Conservation (phyloP, 768 basidiomycete genomes). For the Albatrellus ellisii region DNA sequence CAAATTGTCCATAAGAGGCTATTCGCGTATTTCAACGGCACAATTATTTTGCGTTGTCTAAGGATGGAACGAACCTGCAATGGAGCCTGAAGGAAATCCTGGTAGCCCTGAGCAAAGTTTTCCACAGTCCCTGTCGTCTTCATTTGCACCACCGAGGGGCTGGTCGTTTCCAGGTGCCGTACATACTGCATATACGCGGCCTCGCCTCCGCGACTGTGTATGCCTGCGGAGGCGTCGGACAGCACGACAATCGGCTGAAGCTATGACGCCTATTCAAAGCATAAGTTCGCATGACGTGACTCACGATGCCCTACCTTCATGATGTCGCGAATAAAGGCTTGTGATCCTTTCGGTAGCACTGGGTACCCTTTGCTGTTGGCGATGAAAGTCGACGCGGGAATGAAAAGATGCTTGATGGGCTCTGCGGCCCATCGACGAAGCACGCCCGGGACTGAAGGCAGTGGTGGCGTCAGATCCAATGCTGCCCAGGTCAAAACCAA, state of each 20-base stretch:
- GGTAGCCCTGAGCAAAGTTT: slow-evolving; percentile 84
- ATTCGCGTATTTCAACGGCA: slow-evolving; percentile 1
- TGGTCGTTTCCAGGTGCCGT: slow-evolving; percentile 70
- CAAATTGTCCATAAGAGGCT: slow-evolving; percentile 97
- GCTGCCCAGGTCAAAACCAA: slow-evolving; percentile 35
- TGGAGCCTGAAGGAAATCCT: slow-evolving; percentile 91
- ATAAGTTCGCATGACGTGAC: no score
- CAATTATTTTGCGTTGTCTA: background rate
- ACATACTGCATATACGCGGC: slow-evolving; percentile 85
- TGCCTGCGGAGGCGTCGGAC: slow-evolving; percentile 44
- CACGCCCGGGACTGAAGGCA: slow-evolving; percentile 66
- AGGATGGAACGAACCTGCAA: slow-evolving; percentile 47
- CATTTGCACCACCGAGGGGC: slow-evolving; percentile 48
- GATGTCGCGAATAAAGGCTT: slow-evolving; percentile 80
- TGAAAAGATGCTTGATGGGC: slow-evolving; percentile 76
- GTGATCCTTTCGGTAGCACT: slow-evolving; percentile 87
- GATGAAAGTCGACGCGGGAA: slow-evolving; percentile 87
- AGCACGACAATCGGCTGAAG: slow-evolving; percentile 80
- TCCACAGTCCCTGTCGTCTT: slow-evolving; percentile 68
- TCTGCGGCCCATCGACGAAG: slow-evolving; percentile 88
- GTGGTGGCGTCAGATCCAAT: slow-evolving; percentile 80
- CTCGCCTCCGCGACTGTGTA: slow-evolving; percentile 76
- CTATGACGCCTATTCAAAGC: slow-evolving; percentile 27
- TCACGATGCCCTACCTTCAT: slow-evolving; percentile 51
- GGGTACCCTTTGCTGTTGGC: slow-evolving; percentile 95